These are phyloP conservation scores for Diaporthe humulicola DNA, from an alignment of 2,329 filamentous ascomycete species.

Conservation along the genomic window DNA sequence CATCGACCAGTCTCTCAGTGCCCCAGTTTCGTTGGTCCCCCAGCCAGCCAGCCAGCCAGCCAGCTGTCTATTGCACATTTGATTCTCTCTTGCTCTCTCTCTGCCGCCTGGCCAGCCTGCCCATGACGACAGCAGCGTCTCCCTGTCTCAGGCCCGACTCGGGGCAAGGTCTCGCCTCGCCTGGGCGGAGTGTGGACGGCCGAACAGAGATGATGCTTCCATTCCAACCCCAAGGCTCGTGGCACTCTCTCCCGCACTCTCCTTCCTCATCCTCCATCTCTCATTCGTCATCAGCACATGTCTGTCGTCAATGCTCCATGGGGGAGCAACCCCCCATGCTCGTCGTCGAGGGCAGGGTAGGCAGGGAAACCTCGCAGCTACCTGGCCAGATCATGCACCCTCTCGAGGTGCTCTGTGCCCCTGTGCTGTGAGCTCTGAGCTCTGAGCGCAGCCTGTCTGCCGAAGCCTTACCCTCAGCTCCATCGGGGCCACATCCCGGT, in stretches of 20 bases:
- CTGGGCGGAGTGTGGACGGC: slow-evolving; percentile 1
- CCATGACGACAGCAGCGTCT: slow-evolving; percentile 26
- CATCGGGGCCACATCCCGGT: slow-evolving; percentile 31
- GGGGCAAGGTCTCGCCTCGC: slow-evolving; percentile 5
- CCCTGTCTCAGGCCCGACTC: slow-evolving; percentile 33
- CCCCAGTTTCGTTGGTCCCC: not conserved
- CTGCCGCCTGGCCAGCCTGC: too few species aligned
- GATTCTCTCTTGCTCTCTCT: not conserved
- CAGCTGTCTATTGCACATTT: not conserved
- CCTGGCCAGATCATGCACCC: slow-evolving; percentile 7
- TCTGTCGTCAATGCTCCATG: slow-evolving; percentile 21
- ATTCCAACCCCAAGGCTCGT: slow-evolving; percentile 26
- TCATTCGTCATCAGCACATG: slow-evolving; percentile 1
- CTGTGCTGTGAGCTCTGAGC: slow-evolving; percentile 15
- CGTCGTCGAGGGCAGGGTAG: not conserved
- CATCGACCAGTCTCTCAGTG: not conserved
- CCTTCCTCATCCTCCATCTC: slow-evolving; percentile 6
- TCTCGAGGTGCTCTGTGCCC: slow-evolving; percentile 5
- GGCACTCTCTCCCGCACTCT: slow-evolving; percentile 17
- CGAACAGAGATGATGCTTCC: slow-evolving; percentile 26
- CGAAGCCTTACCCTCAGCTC: slow-evolving; percentile 29
- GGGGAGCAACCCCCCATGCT: slow-evolving; percentile 1
- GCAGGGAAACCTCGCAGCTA: slow-evolving; percentile 29
- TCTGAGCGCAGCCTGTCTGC: slow-evolving; percentile 8
- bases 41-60: slow-evolving; percentile 15